These are phyloP conservation scores for Dioszegia aurantiaca DNA, from an alignment of 768 basidiomycete species.

Conservation along the genomic window DNA sequence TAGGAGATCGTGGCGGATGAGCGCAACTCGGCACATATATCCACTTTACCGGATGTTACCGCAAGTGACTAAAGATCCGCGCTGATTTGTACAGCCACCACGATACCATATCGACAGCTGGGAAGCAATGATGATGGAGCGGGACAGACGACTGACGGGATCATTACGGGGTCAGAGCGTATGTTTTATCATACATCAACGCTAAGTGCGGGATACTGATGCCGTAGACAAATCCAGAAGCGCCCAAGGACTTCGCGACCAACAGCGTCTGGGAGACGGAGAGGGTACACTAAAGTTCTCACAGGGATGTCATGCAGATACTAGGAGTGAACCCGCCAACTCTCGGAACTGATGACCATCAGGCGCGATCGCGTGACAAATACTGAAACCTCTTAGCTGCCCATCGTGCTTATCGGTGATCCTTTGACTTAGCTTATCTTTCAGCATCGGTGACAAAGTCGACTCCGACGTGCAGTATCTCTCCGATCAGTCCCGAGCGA, in stretches of 20 bases:
- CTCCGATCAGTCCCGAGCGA: too few relatives aligned
- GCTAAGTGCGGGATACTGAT: not conserved
- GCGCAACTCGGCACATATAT: too few relatives aligned
- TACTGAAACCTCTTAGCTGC: too few relatives aligned
- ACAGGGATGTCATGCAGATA: not conserved
- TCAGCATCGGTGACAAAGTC: too few relatives aligned
- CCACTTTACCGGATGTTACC: too few relatives aligned
- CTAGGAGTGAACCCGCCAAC: not conserved
- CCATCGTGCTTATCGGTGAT: too few relatives aligned
- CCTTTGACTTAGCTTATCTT: too few relatives aligned
- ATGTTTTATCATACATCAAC: too few relatives aligned
- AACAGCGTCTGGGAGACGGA: conserved; percentile 74
- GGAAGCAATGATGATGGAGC: conserved; percentile 95
- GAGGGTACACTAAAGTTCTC: conserved; percentile 46
- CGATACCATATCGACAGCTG: conserved; percentile 82
- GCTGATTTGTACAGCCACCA: conserved; percentile 61
- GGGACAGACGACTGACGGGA: conserved; percentile 84
- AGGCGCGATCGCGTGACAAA: too few relatives aligned
- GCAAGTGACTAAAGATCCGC: too few relatives aligned
- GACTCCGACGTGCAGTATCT: too few relatives aligned
- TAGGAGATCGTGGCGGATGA: not conserved
- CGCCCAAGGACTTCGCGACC: conserved; percentile 69
- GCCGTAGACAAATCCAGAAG: conserved; percentile 63
- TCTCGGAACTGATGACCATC: too few relatives aligned
- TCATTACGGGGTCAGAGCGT: conserved; percentile 81